Percentiles rank a stretch among this genome's conserved stretches.
Evolutionary conservation across 768 basidiomycete genomes (phyloP).

Genomic region (Leccinum obscurum): DNA sequence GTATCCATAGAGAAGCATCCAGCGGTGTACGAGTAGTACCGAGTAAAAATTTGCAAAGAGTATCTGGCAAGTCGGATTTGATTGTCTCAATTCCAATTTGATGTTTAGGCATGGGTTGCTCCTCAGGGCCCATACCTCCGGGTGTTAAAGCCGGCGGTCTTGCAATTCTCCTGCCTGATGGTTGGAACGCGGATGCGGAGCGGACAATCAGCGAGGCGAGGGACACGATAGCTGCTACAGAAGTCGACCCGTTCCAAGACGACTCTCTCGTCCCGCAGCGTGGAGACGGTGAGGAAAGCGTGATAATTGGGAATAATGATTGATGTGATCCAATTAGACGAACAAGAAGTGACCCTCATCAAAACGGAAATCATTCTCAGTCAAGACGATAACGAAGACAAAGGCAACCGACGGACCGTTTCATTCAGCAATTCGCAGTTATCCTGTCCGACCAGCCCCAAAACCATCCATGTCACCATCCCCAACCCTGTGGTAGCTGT

Average conservation of each 20-base stretch:
- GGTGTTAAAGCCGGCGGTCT: neutral
- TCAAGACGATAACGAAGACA: neutral
- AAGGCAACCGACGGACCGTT: neutral
- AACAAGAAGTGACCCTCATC: neutral
- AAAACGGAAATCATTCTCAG: neutral
- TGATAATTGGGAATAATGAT: neutral
- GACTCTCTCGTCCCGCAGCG: neutral
- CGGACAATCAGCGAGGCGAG: conserved; percentile 1
- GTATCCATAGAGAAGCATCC: neutral
- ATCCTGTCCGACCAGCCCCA: neutral
- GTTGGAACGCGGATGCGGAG: neutral
- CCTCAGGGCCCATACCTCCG: neutral
- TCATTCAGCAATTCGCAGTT: neutral
- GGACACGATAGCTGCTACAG: neutral
- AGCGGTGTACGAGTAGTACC: conserved; percentile 2
- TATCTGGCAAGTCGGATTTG: neutral
- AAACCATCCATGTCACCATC: too few relatives aligned
- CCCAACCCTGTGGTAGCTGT: too few relatives aligned
- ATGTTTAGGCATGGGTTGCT: conserved; percentile 1
- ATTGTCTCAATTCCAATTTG: neutral
- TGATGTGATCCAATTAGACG: conserved; percentile 1
- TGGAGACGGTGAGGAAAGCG: conserved; percentile 1
- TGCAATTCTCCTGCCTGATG: neutral
- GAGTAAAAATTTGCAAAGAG: neutral
- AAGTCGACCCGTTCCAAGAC: conserved; percentile 4